These are phyloP conservation scores for Drechslera avenae DNA, from an alignment of 2,329 filamentous ascomycete genomes.

Conservation along the genomic window DNA sequence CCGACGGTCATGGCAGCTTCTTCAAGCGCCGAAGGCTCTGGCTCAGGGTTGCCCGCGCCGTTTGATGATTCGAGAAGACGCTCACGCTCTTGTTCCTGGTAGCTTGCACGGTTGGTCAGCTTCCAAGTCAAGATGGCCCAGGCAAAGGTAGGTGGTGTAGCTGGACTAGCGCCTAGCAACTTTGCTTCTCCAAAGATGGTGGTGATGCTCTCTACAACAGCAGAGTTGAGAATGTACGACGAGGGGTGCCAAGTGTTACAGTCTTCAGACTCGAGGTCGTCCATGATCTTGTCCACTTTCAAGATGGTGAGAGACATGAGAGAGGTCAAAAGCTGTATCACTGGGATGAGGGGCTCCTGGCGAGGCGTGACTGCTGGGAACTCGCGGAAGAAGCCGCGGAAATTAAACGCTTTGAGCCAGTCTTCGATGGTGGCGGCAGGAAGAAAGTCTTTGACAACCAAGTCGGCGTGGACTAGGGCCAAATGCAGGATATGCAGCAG, in stretches of 20 bases:
- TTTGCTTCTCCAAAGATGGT: slow-evolving; percentile 68
- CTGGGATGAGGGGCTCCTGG: slow-evolving; percentile 58
- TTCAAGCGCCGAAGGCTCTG: slow-evolving; percentile 31
- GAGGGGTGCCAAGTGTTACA: slow-evolving; percentile 40
- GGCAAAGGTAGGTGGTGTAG: slow-evolving; percentile 75
- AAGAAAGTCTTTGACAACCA: slow-evolving; percentile 46
- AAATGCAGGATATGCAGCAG: slow-evolving; percentile 75
- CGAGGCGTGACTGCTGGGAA: slow-evolving; percentile 53
- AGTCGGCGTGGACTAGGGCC: slow-evolving; percentile 71
- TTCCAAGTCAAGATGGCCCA: slow-evolving; percentile 71
- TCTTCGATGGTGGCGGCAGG: slow-evolving; percentile 38
- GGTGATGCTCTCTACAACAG: slow-evolving; percentile 74
- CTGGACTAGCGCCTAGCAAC: slow-evolving; percentile 60
- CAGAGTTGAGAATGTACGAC: slow-evolving; percentile 71
- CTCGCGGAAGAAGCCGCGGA: slow-evolving; percentile 66
- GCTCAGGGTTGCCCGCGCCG: slow-evolving; percentile 16
- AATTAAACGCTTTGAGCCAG: slow-evolving; percentile 40
- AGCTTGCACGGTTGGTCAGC: slow-evolving; percentile 25
- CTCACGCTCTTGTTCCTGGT: slow-evolving; percentile 39
- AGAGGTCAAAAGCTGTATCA: slow-evolving; percentile 71
- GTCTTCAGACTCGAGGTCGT: slow-evolving; percentile 48
- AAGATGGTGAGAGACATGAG: slow-evolving; percentile 74
- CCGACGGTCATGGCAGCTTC: slow-evolving; percentile 33
- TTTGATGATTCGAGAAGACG: slow-evolving; percentile 29
- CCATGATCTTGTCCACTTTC: slow-evolving; percentile 66